Base-by-base conservation (phyloP, 257 asterid species). In the Ilex aquifolium region DNA sequence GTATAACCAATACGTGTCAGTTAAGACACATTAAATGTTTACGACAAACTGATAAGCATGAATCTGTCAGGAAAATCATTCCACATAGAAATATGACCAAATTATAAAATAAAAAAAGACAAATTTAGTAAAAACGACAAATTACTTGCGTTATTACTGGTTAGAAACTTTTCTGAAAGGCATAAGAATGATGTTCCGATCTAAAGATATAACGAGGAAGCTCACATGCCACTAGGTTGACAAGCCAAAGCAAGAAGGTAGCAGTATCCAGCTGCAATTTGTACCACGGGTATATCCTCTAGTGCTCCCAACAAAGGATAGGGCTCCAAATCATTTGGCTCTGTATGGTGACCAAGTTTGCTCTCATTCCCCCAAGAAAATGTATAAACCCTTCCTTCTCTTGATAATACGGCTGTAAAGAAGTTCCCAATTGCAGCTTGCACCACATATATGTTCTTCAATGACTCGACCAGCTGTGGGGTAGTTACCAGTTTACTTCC, bases 181-280 rank as follows among this genome's bases (percentile, higher is more conserved):
- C 31, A 17, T 13, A 50, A 10, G 10, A 21, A 64, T 29, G 55
- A 69, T 60, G 54, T 60, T 65, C 1, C 36, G 48, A 59, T 52
- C 10, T 2, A 51, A 31, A 70, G 16, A 61, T 2, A 4, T 31
- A 5, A 61, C 60, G n/a, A 40, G 62, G 62, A 64, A 63, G 67
- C 96, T 86, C 72, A 94, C 99, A 94, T 94, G 77, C 95, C 95
- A 74, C 83, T 60, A 54, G 96, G 96, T 67, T 94, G 95, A 75
- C 95, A 94, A 65, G 99, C 95, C 85, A 94, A 73, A 66, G 95
- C 95, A 65, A 90, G 99, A 75, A 94, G 97, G 70, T 90, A 94
- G 83, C 99, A 94, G 65, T 94, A 90, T 70, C 99, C 99, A 36
- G 99, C 97, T 29, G 99, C 96, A 63, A 94, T 90, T 77, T 94